Evolutionary conservation across 2,329 filamentous ascomycete species (phyloP), one percentile per base, ranked within the genome.

Genomic region (Beauveria sp.): DNA sequence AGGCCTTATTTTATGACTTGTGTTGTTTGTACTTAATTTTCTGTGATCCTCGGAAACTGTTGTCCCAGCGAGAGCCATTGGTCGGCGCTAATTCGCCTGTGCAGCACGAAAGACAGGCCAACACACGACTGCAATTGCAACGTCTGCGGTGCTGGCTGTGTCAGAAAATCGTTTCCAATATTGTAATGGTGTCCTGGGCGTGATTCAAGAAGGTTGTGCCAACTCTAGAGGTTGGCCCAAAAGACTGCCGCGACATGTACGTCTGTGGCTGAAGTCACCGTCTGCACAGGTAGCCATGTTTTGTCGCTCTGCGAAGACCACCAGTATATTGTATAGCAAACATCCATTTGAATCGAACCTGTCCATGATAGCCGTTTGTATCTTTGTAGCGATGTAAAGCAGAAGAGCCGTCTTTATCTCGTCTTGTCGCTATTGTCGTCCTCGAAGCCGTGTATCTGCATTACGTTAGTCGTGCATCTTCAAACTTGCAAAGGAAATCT

Each of bases 371-470:
- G 14, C 2, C 8, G 22, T 28, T 18, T 7, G 22, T 8, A 22
- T 54, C 16, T 9, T 40, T 16, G n/a, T 24, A 8, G 16, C 22
- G 3, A 56, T 24, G 34, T n/a, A 9, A 41, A 9, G 20, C 18
- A 5, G 3, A 41, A n/a, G 4, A 1, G 26, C 5, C 43, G 37
- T 18, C n/a, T n/a, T 50, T 26, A 50, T 55, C 43, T 55, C 20
- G 37, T 59, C 48, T 22, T 43, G 24, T 30, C 47, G 47, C 12
- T 37, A 5, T 24, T 52, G 5, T 59, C 57, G 57, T 34, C 20
- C 3, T 53, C 40, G 28, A 59, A 54, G 40, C 16, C 14, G 41
- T 59, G 50, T 44, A 59, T 57, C 56, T 59, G 37, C 9, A 18
- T 7, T 12, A 1, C 34, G 24, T 52, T 12, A 59, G 56, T 16